Evolutionary conservation across 2,329 filamentous ascomycete genomes (phyloP).

Genomic region (Torrubiella hemipterigena): DNA sequence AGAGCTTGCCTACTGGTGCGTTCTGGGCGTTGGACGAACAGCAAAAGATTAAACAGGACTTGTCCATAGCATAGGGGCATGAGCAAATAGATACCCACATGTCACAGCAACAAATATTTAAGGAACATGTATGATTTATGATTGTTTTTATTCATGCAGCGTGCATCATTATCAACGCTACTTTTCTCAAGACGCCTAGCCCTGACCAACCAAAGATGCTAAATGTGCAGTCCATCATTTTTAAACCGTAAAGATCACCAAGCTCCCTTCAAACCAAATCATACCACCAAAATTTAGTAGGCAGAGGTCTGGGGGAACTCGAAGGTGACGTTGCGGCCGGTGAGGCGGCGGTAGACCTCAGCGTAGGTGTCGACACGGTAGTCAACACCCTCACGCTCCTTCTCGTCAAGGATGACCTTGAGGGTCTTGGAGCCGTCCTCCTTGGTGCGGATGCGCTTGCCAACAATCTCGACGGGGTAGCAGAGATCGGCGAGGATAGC

Average conservation of each 20-base stretch:
- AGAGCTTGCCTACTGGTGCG: slow-evolving; percentile 93
- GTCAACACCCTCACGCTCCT: slow-evolving; percentile 98
- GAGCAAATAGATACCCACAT: slow-evolving; percentile 33
- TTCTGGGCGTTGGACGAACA: slow-evolving; percentile 78
- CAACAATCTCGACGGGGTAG: slow-evolving; percentile 99
- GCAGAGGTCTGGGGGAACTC: slow-evolving; percentile 85
- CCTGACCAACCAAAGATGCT: slow-evolving; percentile 27
- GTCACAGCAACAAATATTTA: slow-evolving; percentile 9
- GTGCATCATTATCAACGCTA: slow-evolving; percentile 36
- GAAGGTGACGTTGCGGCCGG: slow-evolving; percentile 91
- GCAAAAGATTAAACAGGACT: slow-evolving; percentile 28
- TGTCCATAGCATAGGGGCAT: too few relatives aligned
- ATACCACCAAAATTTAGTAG: too few relatives aligned
- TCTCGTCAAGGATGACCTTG: slow-evolving; percentile 99
- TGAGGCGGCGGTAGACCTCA: slow-evolving; percentile 97
- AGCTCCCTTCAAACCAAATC: slow-evolving; percentile 67
- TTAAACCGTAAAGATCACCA: slow-evolving; percentile 11
- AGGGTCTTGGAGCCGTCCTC: slow-evolving; percentile 97
- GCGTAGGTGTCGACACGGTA: slow-evolving; percentile 99
- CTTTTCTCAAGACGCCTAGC: slow-evolving; percentile 36
- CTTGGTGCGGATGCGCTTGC: slow-evolving; percentile 97
- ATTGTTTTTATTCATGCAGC: slow-evolving; percentile 24
- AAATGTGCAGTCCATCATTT: slow-evolving; percentile 19
- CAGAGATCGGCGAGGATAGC: slow-evolving; percentile 96
- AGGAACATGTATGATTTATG: slow-evolving; percentile 2